A percentile compares a stretch with the other conserved stretches of the same genome.
Evolutionary conservation across 148 eudicot genomes (phyloP).

Genomic region (Dianthus caryophyllus): DNA sequence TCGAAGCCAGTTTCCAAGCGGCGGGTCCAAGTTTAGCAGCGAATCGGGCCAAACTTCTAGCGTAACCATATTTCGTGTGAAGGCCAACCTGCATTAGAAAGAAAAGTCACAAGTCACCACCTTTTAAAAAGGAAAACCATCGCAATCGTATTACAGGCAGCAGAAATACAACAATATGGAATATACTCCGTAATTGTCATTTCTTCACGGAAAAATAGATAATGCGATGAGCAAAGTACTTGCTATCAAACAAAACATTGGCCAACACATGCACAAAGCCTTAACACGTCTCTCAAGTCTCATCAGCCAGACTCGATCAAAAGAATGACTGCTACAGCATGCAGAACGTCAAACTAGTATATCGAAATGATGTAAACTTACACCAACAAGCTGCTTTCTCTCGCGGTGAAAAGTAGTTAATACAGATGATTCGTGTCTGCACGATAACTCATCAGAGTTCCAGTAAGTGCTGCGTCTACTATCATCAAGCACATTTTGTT

Average conservation of each 20-base stretch:
- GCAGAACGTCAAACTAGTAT: neutral
- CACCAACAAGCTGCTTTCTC: slow-evolving; percentile 56
- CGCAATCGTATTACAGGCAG: too few relatives aligned
- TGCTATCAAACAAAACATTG: neutral
- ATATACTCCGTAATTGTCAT: too few relatives aligned
- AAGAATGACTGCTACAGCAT: neutral
- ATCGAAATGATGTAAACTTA: slow-evolving; percentile 31
- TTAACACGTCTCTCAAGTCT: neutral
- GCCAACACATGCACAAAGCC: neutral
- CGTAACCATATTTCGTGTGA: slow-evolving; percentile 62
- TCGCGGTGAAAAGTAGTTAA: slow-evolving; percentile 43
- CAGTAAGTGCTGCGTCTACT: slow-evolving; percentile 69
- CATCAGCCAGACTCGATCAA: neutral
- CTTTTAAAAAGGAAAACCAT: neutral
- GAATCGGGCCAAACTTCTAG: slow-evolving; percentile 81
- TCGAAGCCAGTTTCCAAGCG: slow-evolving; percentile 75
- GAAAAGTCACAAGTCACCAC: slow-evolving; percentile 9
- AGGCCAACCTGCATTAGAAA: slow-evolving; percentile 60
- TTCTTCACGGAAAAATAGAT: neutral
- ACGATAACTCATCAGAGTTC: slow-evolving; percentile 32
- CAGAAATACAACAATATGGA: too few relatives aligned
- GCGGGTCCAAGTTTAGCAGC: slow-evolving; percentile 84
- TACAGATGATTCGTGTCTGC: slow-evolving; percentile 39
- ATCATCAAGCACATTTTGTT: slow-evolving; percentile 54
- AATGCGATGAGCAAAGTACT: neutral